These are phyloP conservation scores for Hordeum marinum DNA, from an alignment of 176 grass and related monocot genomes.

Conservation along the genomic window DNA sequence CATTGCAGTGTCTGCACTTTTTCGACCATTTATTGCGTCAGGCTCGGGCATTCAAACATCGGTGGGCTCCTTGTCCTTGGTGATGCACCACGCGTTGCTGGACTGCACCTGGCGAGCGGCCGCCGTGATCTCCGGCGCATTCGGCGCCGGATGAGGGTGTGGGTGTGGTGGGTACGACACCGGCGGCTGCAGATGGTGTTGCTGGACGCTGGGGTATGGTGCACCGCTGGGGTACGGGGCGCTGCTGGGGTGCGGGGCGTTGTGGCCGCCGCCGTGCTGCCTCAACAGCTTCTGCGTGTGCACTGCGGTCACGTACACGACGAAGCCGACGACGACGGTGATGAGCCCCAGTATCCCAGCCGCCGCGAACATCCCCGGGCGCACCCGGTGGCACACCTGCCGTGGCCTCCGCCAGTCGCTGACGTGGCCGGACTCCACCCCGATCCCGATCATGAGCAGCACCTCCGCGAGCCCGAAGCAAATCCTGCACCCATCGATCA, in stretches of 20 bases:
- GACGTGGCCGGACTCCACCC: slow-evolving; percentile 72
- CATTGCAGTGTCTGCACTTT: neutral
- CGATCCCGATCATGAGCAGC: slow-evolving; percentile 83
- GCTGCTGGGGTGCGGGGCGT: neutral
- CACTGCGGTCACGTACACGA: slow-evolving; percentile 64
- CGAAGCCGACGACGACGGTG: slow-evolving; percentile 76
- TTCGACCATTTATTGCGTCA: neutral
- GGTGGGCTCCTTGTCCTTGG: slow-evolving; percentile 44
- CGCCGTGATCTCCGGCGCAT: slow-evolving; percentile 11
- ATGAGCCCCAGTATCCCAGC: slow-evolving; percentile 82
- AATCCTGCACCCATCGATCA: slow-evolving; percentile 33
- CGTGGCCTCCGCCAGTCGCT: slow-evolving; percentile 71
- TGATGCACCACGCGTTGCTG: slow-evolving; percentile 1
- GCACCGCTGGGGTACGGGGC: neutral
- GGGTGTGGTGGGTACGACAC: neutral
- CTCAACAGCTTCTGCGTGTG: slow-evolving; percentile 34
- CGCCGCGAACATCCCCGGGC: slow-evolving; percentile 68
- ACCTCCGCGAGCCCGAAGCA: slow-evolving; percentile 89
- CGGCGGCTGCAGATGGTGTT: neutral
- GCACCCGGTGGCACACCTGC: slow-evolving; percentile 60
- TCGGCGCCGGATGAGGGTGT: slow-evolving; percentile 7
- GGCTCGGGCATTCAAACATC: slow-evolving; percentile 18
- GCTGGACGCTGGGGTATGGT: neutral
- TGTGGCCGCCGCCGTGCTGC: slow-evolving; percentile 33
- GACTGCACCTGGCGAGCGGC: slow-evolving; percentile 13